Evolutionary conservation across 2,329 filamentous ascomycete genomes (phyloP).

Genomic region (Neophaeococcomyces aloes): DNA sequence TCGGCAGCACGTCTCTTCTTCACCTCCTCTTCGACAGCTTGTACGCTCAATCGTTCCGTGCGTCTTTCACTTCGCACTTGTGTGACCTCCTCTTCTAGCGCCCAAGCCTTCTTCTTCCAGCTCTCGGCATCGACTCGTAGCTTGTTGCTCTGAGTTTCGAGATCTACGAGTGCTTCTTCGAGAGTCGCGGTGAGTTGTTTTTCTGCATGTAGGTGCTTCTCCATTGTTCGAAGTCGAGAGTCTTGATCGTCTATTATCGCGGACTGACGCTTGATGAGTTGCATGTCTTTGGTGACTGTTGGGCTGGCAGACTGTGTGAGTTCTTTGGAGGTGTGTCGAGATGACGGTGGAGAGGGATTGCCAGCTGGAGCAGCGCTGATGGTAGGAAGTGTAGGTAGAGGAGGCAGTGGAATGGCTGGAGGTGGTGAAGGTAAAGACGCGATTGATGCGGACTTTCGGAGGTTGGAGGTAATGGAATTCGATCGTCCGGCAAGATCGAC

Average conservation of each 20-base stretch:
- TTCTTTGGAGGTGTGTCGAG: conserved; percentile 73
- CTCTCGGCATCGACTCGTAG: conserved; percentile 79
- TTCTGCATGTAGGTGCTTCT: conserved; percentile 92
- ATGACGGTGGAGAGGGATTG: conserved; percentile 48
- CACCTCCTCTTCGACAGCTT: conserved; percentile 91
- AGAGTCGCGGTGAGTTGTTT: conserved; percentile 92
- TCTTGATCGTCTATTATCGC: conserved; percentile 92
- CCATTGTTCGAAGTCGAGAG: conserved; percentile 84
- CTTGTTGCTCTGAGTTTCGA: conserved; percentile 85
- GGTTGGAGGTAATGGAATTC: conserved; percentile 53
- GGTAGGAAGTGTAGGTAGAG: conserved; percentile 57
- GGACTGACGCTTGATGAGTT: conserved; percentile 36
- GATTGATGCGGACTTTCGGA: conserved; percentile 76
- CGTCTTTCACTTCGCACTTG: conserved; percentile 49
- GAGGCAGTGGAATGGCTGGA: conserved; percentile 89
- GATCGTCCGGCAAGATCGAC: conserved; percentile 40
- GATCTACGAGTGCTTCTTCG: conserved; percentile 87
- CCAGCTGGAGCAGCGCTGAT: conserved; percentile 35
- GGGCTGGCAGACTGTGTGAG: conserved; percentile 28
- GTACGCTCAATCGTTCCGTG: conserved; percentile 56
- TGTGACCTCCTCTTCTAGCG: conserved; percentile 55
- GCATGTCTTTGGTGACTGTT: conserved; percentile 7
- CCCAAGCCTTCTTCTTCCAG: conserved; percentile 76
- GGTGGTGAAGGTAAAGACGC: conserved; percentile 83
- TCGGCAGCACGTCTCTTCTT: conserved; percentile 87